phyloP scores from a whole-genome alignment of 805 yeast species.

The Sugiyamaella marilandica region DNA sequence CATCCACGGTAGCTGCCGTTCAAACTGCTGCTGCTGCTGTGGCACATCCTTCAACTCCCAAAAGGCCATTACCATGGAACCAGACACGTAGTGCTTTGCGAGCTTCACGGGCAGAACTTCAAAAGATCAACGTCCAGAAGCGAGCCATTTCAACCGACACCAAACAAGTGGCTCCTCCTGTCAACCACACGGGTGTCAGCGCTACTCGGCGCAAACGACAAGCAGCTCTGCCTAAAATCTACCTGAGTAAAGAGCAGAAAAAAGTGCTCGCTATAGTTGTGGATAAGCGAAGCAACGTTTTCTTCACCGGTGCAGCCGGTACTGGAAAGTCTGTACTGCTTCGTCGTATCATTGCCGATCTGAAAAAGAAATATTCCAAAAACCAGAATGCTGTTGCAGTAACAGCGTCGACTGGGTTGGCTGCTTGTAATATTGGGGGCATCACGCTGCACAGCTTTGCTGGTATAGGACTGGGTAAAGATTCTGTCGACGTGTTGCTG shows the following conservation, averaged over 20 bases:
- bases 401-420: conserved; percentile 94
- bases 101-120: not conserved
- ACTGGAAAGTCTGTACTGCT: conserved; percentile 94
- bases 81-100: not conserved
- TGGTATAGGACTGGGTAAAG: conserved; percentile 77
- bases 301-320: conserved; percentile 97
- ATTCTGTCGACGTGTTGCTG: conserved; percentile 42
- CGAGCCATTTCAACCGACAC: conserved; percentile 6
- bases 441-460: conserved; percentile 80
- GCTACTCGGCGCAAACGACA: not conserved
- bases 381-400: conserved; percentile 59
- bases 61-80: conserved; percentile 3
- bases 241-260: conserved; percentile 45
- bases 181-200: not conserved
- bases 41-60: not conserved
- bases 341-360: conserved; percentile 54
- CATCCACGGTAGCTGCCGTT: conserved; percentile 8
- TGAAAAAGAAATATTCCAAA: conserved; percentile 41
- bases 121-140: conserved; percentile 2
- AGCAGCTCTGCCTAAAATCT: conserved; percentile 19
- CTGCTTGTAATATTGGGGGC: conserved; percentile 93
- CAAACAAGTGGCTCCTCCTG: not conserved
- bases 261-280: conserved; percentile 59
- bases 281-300: conserved; percentile 56
- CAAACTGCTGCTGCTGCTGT: too few species aligned